Conservation (phyloP, 352 stramenopile genomes). For the Phytophthora niederhauseri region DNA sequence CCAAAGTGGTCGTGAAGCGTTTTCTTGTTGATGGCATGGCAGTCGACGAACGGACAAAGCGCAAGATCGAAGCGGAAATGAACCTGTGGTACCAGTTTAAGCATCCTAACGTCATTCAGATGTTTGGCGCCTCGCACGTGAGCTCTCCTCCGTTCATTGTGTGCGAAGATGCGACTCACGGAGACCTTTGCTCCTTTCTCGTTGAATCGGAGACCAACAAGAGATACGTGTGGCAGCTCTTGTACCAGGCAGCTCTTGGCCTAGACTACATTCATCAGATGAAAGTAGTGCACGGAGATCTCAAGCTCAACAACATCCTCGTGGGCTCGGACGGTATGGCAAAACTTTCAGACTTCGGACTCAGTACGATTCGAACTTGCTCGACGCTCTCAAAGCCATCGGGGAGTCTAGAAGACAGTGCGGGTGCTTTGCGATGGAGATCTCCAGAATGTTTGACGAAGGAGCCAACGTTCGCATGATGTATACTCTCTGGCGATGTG, state of each 20-base stretch:
- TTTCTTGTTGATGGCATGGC: conserved; percentile 1
- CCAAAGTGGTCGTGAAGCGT: conserved; percentile 8
- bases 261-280: conserved; percentile 29
- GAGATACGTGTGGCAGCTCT: neutral
- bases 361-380: conserved; percentile 9
- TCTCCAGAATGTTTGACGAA: neutral
- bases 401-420: neutral
- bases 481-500: neutral
- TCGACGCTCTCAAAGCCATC: neutral
- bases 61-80: conserved; percentile 1
- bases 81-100: conserved; percentile 8
- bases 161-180: neutral
- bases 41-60: neutral
- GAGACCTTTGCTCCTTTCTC: neutral
- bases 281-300: conserved; percentile 30
- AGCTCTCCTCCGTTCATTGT: neutral
- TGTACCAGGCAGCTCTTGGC: conserved; percentile 24
- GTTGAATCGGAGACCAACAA: neutral
- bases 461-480: neutral
- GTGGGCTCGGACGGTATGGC: conserved; percentile 13
- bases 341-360: conserved; percentile 34
- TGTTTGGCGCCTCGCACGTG: neutral
- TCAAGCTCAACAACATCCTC: conserved; percentile 42
- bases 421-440: neutral
- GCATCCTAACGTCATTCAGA: neutral